phyloP scores from a whole-genome alignment of 2,329 filamentous ascomycete species.

The Acrodontium crateriforme region DNA sequence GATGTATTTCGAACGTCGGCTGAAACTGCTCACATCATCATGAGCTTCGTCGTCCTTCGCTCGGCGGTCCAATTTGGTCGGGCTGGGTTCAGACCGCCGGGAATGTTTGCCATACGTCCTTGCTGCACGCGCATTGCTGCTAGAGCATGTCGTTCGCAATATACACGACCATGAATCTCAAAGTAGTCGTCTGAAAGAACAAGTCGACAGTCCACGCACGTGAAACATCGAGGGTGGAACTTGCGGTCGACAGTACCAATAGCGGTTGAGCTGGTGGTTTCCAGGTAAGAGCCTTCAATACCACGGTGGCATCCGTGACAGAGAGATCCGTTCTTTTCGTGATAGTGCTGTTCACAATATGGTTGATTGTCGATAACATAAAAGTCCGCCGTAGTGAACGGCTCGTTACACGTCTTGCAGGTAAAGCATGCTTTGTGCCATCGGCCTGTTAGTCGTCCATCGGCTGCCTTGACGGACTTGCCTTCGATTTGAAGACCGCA shows the following conservation, averaged over 20 bases:
- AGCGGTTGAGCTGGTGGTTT: constrained; percentile 39
- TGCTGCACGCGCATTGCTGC: constrained; percentile 21
- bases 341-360: constrained; percentile 86
- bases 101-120: constrained; percentile 7
- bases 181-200: constrained; percentile 78
- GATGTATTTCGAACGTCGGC: no score
- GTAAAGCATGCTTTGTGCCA: constrained; percentile 95
- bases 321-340: constrained; percentile 75
- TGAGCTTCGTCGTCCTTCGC: constrained; percentile 22
- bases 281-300: constrained; percentile 87
- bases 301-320: constrained; percentile 68
- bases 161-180: constrained; percentile 65
- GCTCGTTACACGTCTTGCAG: constrained; percentile 66
- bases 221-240: constrained; percentile 78
- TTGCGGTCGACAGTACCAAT: constrained; percentile 49
- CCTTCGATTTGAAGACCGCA: constrained; percentile 68
- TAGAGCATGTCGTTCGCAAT: constrained; percentile 78
- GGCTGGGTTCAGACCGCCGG: constrained; percentile 6
- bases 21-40: constrained; percentile 22
- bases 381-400: constrained; percentile 79
- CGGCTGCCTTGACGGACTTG: constrained; percentile 87
- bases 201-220: constrained; percentile 62
- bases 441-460: constrained; percentile 78
- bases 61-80: constrained; percentile 16
- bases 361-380: constrained; percentile 81